These are phyloP conservation scores for Protomyces inundatus DNA, from an alignment of 1,139 yeast genomes.

Conservation along the genomic window DNA sequence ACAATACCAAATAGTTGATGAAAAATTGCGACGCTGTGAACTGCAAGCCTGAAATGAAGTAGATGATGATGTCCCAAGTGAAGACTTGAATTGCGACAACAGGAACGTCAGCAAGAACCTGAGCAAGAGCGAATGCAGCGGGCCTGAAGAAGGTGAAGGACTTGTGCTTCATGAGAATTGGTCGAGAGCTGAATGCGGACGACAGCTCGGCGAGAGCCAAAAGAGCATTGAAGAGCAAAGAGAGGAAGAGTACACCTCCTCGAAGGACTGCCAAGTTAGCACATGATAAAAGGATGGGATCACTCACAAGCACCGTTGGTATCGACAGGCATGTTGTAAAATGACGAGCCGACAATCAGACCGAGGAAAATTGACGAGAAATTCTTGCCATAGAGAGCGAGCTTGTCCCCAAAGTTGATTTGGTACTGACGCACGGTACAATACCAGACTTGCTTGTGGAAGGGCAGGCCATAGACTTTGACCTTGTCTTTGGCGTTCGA, in stretches of 20 bases:
- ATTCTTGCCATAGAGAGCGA: conserved; percentile 36
- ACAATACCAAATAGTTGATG: conserved; percentile 53
- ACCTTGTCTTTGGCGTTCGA: background rate
- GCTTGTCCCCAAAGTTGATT: conserved; percentile 19
- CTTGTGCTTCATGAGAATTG: conserved; percentile 73
- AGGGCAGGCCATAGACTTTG: background rate
- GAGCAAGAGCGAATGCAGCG: conserved; percentile 68
- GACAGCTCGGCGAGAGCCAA: conserved; percentile 68
- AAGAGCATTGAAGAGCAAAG: conserved; percentile 71
- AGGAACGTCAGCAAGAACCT: conserved; percentile 64
- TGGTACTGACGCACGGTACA: conserved; percentile 18
- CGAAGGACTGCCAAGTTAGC: conserved; percentile 41
- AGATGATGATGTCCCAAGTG: conserved; percentile 56
- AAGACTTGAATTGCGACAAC: conserved; percentile 52
- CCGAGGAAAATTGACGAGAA: conserved; percentile 51
- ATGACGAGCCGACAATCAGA: conserved; percentile 61
- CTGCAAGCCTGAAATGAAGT: conserved; percentile 63
- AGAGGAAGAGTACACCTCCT: conserved; percentile 69
- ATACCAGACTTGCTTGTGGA: conserved; percentile 1
- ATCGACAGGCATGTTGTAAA: conserved; percentile 51
- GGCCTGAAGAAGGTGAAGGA: conserved; percentile 71
- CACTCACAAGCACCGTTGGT: conserved; percentile 50
- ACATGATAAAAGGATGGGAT: background rate
- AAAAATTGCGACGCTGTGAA: conserved; percentile 65
- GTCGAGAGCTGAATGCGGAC: conserved; percentile 65